Base-by-base conservation (phyloP, 208 protist species). In the Leishmania turanica region DNA sequence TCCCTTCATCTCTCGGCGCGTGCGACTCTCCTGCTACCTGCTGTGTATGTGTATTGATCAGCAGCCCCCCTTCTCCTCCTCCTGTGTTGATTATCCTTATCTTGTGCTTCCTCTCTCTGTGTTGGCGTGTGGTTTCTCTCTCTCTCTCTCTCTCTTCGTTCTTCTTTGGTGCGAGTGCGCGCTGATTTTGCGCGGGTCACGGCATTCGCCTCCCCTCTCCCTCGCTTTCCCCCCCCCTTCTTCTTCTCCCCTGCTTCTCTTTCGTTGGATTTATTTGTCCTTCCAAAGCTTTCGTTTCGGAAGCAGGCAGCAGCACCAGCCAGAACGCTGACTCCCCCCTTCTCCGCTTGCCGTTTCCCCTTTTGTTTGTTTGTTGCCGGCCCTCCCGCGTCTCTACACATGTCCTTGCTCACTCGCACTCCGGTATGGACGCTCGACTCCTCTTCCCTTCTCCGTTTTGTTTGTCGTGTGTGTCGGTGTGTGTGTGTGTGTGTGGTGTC, bases 191-290 rank as follows among this genome's bases (percentile, higher is more conserved):
- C 45, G 45, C 45, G 0, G 9, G 45, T 47, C 45, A 47, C 45
- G 45, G 9, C 45, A 47, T 13, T 47, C 45, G 9, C 45, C 45
- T 1, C 51, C 24, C 56, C 27, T n/a, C 24, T 19, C 34, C 37
- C 3, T 77, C 71, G 53, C 75, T 74, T 53, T 34, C 34, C 24
- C 62, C 13, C n/a, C n/a, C n/a, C n/a, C n/a, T n/a, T n/a, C 49
- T 73, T 31, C 24, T n/a, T 62, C 49, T 73, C 51, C 73, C 51
- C 73, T 77, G 15, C 40, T 77, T 62, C 54, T 37, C 73, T 65
- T 37, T 37, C 2, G 8, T 9, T 4, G 27, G 1, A 3, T 40
- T 27, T 58, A 17, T 45, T 15, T 13, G 0, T 47, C 37, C 3
- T 5, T 47, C 27, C 2, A 3, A 17, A 34, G 60, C 0, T 15